Conservation (phyloP, 208 protist genomes). For the Trypanosoma melophagium region DNA sequence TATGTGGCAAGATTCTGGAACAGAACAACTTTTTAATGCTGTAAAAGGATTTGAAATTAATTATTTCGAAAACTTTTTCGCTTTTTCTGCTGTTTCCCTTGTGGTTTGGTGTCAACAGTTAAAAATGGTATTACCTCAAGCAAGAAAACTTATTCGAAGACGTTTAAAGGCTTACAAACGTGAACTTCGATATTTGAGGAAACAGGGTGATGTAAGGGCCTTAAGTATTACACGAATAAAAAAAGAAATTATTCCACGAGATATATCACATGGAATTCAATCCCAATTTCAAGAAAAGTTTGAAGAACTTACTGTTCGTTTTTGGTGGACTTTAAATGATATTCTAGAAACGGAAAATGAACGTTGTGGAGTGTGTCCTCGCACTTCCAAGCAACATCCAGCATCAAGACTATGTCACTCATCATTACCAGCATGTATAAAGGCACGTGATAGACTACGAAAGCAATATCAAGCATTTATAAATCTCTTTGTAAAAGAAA, state of each 20-base stretch:
- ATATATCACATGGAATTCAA: slow-evolving; percentile 16
- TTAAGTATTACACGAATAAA: slow-evolving; percentile 33
- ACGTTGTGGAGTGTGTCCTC: no score
- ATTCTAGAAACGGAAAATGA: slow-evolving; percentile 17
- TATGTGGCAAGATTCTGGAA: slow-evolving; percentile 56
- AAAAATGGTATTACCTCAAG: slow-evolving; percentile 30
- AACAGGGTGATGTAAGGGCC: slow-evolving; percentile 14
- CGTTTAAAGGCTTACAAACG: background rate
- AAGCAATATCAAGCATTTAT: slow-evolving; percentile 16
- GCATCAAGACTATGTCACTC: background rate
- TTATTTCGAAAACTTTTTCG: slow-evolving; percentile 30
- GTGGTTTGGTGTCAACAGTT: slow-evolving; percentile 69
- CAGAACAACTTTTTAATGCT: slow-evolving; percentile 30
- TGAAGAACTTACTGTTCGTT: slow-evolving; percentile 17
- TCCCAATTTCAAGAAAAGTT: slow-evolving; percentile 17
- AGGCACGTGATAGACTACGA: slow-evolving; percentile 10
- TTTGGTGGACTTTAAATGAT: slow-evolving; percentile 26
- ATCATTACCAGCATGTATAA: background rate
- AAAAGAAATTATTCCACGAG: slow-evolving; percentile 1
- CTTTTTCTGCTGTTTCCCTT: slow-evolving; percentile 41
- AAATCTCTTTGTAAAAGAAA: slow-evolving; percentile 7
- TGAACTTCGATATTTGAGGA: slow-evolving; percentile 9
- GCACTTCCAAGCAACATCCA: no score
- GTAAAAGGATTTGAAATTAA: slow-evolving; percentile 50
- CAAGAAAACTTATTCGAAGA: slow-evolving; percentile 3